Evolutionary conservation across 345 rosid species (phyloP).

Genomic region (Salix purpurea): DNA sequence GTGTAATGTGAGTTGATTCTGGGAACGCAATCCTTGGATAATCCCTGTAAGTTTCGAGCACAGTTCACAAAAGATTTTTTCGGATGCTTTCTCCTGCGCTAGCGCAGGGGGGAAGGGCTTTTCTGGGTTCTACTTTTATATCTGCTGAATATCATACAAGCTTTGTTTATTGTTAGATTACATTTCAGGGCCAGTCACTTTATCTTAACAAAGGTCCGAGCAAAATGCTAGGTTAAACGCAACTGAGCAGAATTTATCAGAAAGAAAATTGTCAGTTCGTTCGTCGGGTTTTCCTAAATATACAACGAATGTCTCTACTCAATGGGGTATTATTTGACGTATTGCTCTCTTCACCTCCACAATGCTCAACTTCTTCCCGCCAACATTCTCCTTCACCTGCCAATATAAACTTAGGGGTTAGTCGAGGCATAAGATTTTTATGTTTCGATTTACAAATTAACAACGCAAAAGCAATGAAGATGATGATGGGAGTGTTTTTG

Average conservation of each 20-base stretch:
- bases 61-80: too few relatives aligned
- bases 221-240: neutral
- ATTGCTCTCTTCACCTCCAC: slow-evolving; percentile 84
- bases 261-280: neutral
- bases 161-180: neutral
- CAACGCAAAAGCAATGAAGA: neutral
- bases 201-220: neutral
- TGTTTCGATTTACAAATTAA: neutral
- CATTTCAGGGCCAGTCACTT: neutral
- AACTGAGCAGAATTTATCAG: neutral
- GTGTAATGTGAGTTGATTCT: too few relatives aligned
- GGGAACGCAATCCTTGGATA: too few relatives aligned
- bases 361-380: slow-evolving; percentile 71
- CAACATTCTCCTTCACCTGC: slow-evolving; percentile 61
- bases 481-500: neutral
- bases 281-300: neutral
- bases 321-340: slow-evolving; percentile 49
- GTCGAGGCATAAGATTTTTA: neutral
- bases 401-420: neutral
- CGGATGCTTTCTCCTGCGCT: neutral
- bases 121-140: neutral
- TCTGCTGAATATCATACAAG: neutral
- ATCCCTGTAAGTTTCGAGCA: too few relatives aligned
- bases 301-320: neutral
- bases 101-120: neutral